These are phyloP conservation scores for Fusarium concolor DNA, from an alignment of 2,329 filamentous ascomycete species.

Conservation along the genomic window DNA sequence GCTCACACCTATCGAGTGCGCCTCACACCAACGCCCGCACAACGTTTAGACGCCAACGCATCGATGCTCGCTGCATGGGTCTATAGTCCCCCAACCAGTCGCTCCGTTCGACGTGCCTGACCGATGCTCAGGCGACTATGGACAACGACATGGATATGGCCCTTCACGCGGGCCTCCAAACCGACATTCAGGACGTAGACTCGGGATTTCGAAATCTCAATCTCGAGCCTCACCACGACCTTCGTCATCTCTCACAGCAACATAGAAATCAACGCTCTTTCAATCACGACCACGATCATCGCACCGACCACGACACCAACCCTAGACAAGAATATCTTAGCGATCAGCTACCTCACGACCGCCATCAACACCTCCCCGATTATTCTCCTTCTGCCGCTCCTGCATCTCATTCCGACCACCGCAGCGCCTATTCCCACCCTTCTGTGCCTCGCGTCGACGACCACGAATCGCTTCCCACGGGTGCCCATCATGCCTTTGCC, in stretches of 20 bases:
- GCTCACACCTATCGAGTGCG: slow-evolving; percentile 41
- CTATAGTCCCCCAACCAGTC: slow-evolving; percentile 56
- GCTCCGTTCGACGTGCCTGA: slow-evolving; percentile 57
- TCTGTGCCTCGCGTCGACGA: slow-evolving; percentile 43
- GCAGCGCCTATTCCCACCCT: slow-evolving; percentile 40
- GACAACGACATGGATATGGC: slow-evolving; percentile 55
- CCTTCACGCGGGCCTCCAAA: slow-evolving; percentile 48
- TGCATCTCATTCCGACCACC: slow-evolving; percentile 28
- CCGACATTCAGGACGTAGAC: slow-evolving; percentile 44
- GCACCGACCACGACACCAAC: slow-evolving; percentile 35
- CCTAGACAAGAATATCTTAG: slow-evolving; percentile 37
- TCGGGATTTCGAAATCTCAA: slow-evolving; percentile 37
- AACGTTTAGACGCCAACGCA: slow-evolving; percentile 56
- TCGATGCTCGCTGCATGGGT: slow-evolving; percentile 61
- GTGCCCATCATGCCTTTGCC: slow-evolving; percentile 54
- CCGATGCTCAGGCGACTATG: slow-evolving; percentile 62
- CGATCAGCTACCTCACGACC: slow-evolving; percentile 39
- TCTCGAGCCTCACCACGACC: slow-evolving; percentile 42
- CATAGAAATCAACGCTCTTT: slow-evolving; percentile 46
- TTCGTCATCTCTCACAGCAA: slow-evolving; percentile 47
- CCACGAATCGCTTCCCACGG: slow-evolving; percentile 38
- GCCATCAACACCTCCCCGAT: slow-evolving; percentile 34
- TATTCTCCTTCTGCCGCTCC: slow-evolving; percentile 35
- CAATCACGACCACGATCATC: slow-evolving; percentile 46
- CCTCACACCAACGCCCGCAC: slow-evolving; percentile 50